Evolutionary conservation across 192 early-diverging fungal species (phyloP).

Genomic region (Backusella sp.): DNA sequence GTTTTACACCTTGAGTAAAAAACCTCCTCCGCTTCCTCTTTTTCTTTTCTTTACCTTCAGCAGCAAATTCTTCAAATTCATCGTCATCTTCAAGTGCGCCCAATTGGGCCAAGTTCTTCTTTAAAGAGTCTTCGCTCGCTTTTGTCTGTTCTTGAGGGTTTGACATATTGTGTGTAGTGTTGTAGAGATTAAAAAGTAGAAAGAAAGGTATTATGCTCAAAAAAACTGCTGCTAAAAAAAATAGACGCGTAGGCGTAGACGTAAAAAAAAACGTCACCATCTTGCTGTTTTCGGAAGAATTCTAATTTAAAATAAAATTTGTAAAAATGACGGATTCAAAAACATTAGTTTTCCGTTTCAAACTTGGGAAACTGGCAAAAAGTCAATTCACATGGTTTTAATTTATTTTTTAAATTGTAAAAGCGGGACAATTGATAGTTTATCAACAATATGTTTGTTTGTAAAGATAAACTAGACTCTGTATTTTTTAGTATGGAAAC

Average conservation of each 20-base stretch:
- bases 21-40: neutral
- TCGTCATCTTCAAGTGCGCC: constrained; percentile 87
- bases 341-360: neutral
- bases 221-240: neutral
- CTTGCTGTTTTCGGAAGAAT: neutral
- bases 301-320: neutral
- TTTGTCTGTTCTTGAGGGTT: constrained; percentile 13
- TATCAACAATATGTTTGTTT: too few species aligned
- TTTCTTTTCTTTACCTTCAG: constrained; percentile 60
- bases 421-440: too few species aligned
- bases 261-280: constrained; percentile 3
- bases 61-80: constrained; percentile 91
- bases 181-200: neutral
- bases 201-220: neutral
- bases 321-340: neutral
- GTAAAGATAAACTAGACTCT: too few species aligned
- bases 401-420: too few species aligned
- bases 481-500: neutral
- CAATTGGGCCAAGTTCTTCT: constrained; percentile 48
- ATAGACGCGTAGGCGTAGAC: neutral
- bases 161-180: neutral
- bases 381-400: neutral
- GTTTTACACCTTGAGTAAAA: neutral
- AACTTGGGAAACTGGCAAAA: neutral
- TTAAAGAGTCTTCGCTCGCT: constrained; percentile 8